Evolutionary conservation across 768 basidiomycete genomes (phyloP), one percentile per base, ranked within the genome.

Genomic region (Atractiella rhizophila): DNA sequence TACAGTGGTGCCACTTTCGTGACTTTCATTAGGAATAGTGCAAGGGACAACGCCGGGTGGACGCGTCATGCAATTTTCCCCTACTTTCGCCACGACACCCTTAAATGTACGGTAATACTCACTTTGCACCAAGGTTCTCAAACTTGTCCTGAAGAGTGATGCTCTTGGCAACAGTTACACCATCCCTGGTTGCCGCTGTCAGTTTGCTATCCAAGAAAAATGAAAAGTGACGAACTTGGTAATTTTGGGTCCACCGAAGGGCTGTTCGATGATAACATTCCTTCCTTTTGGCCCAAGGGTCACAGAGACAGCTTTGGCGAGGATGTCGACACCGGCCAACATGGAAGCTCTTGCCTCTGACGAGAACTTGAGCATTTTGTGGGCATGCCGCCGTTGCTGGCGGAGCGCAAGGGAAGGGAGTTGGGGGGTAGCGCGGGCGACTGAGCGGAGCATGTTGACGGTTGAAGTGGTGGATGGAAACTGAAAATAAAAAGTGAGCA

Each of bases 91-190:
- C 29, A 30, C 29, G 16, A 12, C 29, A 12, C 12, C 18, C 29
- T 30, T 12, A 12, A 35, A 12, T 11, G 34, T 15, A 15, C 11
- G 12, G 34, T 11, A 20, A 13, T 7, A 58, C 73, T 51, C 62
- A 86, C 82, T 83, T 77, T 55, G 86, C 85, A 56, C 86, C 85
- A 43, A 96, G 77, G 67, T 94, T 94, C 68, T 94, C 82, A 56
- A 96, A 94, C 62, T 86, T 91, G 71, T 94, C 83, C 64, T 94
- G 74, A 53, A 96, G 69, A 5, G 73, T 66, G 51, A 98, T 82
- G 28, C 82, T 66, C 66, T 94, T 98, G 44, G 88, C 88, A 28
- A 96, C 88, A 21, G 85, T 88, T 16, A 91, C 88, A 72, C 86
- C 88, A 60, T 94, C 82, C 62, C 91, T 94, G 54, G 86, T 94